Conservation (phyloP, 139 green algal genomes). For the Zygnema cylindricum region DNA sequence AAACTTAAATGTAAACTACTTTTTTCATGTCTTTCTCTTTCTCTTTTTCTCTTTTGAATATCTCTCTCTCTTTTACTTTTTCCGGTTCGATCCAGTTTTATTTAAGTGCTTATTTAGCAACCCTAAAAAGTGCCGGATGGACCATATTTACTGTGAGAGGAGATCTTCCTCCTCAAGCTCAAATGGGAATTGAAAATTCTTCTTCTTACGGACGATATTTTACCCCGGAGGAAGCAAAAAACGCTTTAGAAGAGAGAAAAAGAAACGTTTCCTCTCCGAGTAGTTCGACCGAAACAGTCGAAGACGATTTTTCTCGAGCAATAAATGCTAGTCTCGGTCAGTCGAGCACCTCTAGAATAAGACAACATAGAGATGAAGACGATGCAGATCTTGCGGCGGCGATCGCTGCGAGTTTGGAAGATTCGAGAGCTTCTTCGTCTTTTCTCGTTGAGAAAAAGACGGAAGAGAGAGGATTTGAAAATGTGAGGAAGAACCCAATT, state of each 20-base stretch:
- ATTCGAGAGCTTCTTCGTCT: background rate
- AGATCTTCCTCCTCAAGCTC: background rate
- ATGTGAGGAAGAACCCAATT: too few species aligned
- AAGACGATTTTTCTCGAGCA: constrained; percentile 15
- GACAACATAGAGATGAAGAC: background rate
- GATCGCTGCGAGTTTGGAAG: constrained; percentile 30
- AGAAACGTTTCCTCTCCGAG: constrained; percentile 17
- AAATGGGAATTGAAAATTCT: constrained; percentile 5
- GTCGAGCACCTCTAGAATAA: background rate
- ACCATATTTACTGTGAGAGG: constrained; percentile 78
- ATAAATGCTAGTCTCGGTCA: constrained; percentile 2
- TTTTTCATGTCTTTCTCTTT: too few species aligned
- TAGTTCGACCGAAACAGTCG: constrained; percentile 22
- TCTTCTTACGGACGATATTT: constrained; percentile 36
- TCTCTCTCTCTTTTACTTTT: background rate
- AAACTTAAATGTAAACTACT: too few species aligned
- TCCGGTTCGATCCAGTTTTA: constrained; percentile 70
- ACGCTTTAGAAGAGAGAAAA: constrained; percentile 7
- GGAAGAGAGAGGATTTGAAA: background rate
- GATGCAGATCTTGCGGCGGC: constrained; percentile 10
- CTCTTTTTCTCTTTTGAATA: too few species aligned
- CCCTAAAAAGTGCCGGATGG: constrained; percentile 73
- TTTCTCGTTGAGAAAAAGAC: background rate
- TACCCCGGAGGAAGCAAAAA: constrained; percentile 11
- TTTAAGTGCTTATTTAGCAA: constrained; percentile 76